Base-by-base conservation (phyloP, 164 flowering plant species). In the Litsea cubeba region DNA sequence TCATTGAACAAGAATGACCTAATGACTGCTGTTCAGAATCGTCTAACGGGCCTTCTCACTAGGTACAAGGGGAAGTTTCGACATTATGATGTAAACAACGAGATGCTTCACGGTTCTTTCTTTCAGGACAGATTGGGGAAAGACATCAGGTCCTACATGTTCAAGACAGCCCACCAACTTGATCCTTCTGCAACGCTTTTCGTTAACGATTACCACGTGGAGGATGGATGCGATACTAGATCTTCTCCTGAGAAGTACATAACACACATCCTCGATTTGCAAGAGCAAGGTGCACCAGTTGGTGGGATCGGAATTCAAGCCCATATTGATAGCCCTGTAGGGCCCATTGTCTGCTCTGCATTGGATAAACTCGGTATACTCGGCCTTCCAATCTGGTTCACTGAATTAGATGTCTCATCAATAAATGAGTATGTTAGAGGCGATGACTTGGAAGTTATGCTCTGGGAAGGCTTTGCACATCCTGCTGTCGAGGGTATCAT, bases 301-400 rank as follows among this genome's bases (percentile, higher is more conserved):
- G 95, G 98, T 54, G 98, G 99, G 5, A 82, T 93, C 50, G 98
- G 99, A 40, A 76, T 93, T 50, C 99, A 95, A 74, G 99, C 93
- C 20, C 99, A 95, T 35, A 91, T 93, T 12, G 95, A 89, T 68
- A 81, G 81, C 69, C 99, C 99, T 2, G 91, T 93, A 1, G 97
- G 98, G 23, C 78, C 98, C 0, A 72, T 93, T 58, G 88, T 95
- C n/a, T 79, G 87, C 77, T 84, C 87, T 50, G 94, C 97, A n/a
- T 79, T 95, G 4, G 97, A 93, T 76, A 87, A 88, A 70, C 46
- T 95, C 71, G 94, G 90, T 0, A 85, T 82, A 76, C 90, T 91
- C 51, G 99, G 98, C 15, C 90, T 93, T 69, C 99, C 99, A 14
- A 84, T 95, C 32, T 95, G 99, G 99, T 91, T 95, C 79, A 93